Base-by-base conservation (phyloP, 495 filamentous ascomycete species). In the Podospora didyma region DNA sequence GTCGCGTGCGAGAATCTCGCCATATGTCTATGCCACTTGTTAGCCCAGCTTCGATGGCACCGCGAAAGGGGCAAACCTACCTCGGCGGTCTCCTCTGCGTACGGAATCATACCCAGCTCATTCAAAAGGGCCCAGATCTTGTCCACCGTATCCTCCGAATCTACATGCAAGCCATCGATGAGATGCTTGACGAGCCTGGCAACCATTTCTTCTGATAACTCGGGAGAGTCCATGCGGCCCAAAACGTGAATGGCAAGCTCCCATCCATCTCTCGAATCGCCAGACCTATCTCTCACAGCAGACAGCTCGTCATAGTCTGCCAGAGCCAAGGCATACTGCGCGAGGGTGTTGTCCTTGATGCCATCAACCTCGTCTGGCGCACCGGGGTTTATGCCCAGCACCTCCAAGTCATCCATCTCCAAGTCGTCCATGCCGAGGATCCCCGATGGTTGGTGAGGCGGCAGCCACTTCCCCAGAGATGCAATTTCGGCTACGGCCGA, bases 401-500 rank as follows among this genome's bases (percentile, higher is more conserved):
- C 68, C 58, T 81, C 79, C 49, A 83, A 47, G 53, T 83, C 80
- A 31, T 83, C 78, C 69, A 77, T 71, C 58, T 82, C 79, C 37
- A 83, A 69, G 48, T 70, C 69, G 34, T 69, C 68, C 34, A 72
- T 63, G 14, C 60, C 66, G 34, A 65, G 66, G 3, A 47, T 42
- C 5, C 58, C 62, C 7, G 59, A 51, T 39, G 75, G 72, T 49
- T 76, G 75, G 60, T 75, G 73, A 17, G 68, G 71, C 12, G 80
- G 78, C 23, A 96, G 77, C 92, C 92, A 97, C 55, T 84, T 84
- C 19, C 83, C 89, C 20, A 86, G 72, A 22, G 78, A 80, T 6
- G 88, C 89, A 45, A 97, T 76, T 68, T 96, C 91, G 7, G 85
- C 86, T n/a, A 92, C 82, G 20, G 88, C 84, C 24, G 86, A 76